phyloP scores from a whole-genome alignment of 495 filamentous ascomycete species.

The Hyphodiscus hymeniophilus region DNA sequence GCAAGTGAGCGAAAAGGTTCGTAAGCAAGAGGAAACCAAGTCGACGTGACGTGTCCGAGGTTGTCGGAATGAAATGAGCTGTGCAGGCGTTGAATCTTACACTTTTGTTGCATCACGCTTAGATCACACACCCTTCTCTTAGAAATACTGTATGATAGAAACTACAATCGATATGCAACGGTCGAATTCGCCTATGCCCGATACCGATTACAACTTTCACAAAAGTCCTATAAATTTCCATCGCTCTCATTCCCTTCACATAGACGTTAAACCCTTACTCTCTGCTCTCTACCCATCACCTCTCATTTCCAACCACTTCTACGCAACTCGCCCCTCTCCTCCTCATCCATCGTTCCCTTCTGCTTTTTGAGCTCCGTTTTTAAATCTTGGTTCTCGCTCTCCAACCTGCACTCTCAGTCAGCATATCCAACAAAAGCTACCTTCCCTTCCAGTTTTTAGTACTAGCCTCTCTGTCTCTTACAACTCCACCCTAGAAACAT shows the following conservation, averaged over 20 bases:
- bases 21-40: background rate
- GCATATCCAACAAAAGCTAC: too few species aligned
- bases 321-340: slow-evolving; percentile 5
- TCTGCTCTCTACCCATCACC: background rate
- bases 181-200: background rate
- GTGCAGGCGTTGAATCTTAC: background rate
- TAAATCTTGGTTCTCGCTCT: slow-evolving; percentile 38
- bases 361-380: slow-evolving; percentile 27
- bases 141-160: slow-evolving; percentile 18
- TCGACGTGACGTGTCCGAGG: background rate
- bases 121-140: slow-evolving; percentile 19
- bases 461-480: too few species aligned
- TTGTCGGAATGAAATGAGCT: background rate
- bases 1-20: slow-evolving; percentile 1
- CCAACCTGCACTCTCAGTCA: too few species aligned
- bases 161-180: background rate
- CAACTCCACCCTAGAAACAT: too few species aligned
- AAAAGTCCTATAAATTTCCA: too few species aligned
- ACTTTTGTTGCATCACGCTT: slow-evolving; percentile 11
- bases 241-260: too few species aligned
- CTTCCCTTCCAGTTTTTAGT: too few species aligned
- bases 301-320: slow-evolving; percentile 1
- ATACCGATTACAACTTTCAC: too few species aligned
- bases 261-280: too few species aligned
- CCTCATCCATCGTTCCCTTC: slow-evolving; percentile 19